Evolutionary conservation across 1,284 basidiomycete genomes (phyloP), one percentile per base, ranked within the genome.

Genomic region (Mycena sp.): DNA sequence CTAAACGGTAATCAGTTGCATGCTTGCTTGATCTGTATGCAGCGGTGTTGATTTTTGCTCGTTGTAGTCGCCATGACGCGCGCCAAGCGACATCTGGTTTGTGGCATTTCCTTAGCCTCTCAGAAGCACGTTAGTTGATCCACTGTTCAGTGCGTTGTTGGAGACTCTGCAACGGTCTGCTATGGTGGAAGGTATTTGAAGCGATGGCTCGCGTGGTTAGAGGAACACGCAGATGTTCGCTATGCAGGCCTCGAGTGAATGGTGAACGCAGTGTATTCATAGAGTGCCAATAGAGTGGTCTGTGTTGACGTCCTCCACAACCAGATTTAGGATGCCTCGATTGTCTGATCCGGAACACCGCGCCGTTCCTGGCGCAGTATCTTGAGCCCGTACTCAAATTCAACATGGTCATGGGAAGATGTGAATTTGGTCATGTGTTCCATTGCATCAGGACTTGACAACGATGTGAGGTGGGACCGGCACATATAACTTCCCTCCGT

Each of bases 201-300:
- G 74, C 87, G 87, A 63, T 99, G 96, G 95, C 88, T 98, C 75
- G 76, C 82, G 6, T 98, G 95, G 94, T 78, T 99, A 10, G 96
- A 98, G 67, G 83, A 84, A 6, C 87, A 97, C 71, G 95, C 95
- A 14, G 95, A 98, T 71, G 90, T 98, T 30, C 85, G 93, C 65
- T 95, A 91, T 75, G 92, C 91, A 0, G 93, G 90, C 14, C 69
- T 86, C 25, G 86, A 87, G 38, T 87, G 54, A 26, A 57, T 1
- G 23, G 2, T 17, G 29, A 25, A n/a, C n/a, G n/a, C n/a, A n/a
- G n/a, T n/a, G n/a, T n/a, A n/a, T n/a, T n/a, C n/a, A n/a, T n/a
- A n/a, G n/a, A n/a, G n/a, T n/a, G n/a, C n/a, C n/a, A n/a, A n/a
- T n/a, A n/a, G n/a, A n/a, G n/a, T n/a, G n/a, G n/a, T n/a, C n/a